A percentile compares a stretch with the other conserved stretches of the same genome.
These are phyloP conservation scores for Hypocrella siamensis DNA, from an alignment of 2,329 filamentous ascomycete species.

Conservation along the genomic window DNA sequence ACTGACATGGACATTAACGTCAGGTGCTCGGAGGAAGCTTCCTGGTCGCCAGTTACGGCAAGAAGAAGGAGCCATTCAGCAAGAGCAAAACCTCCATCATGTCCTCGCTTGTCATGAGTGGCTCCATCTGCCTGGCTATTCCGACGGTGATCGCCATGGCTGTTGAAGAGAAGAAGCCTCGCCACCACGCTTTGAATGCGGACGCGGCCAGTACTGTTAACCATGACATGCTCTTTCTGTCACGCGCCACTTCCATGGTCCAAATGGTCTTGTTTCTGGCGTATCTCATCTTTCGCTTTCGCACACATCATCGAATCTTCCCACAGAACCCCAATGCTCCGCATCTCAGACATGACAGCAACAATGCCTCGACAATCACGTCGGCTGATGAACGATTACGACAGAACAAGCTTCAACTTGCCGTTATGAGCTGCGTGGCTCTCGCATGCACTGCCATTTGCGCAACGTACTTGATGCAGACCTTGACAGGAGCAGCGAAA, in stretches of 20 bases:
- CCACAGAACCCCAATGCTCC: constrained; percentile 2
- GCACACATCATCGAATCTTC: constrained; percentile 6
- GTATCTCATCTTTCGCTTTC: constrained; percentile 6
- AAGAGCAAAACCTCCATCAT: constrained; percentile 6
- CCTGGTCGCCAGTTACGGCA: constrained; percentile 6
- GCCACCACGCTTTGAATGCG: background rate
- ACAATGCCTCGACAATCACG: background rate
- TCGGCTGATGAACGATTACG: background rate
- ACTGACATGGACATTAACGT: background rate
- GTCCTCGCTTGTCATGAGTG: constrained; percentile 7
- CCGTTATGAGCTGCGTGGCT: background rate
- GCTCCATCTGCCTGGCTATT: constrained; percentile 6
- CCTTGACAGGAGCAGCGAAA: constrained; percentile 1
- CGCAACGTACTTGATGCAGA: background rate
- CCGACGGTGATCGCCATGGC: constrained; percentile 6
- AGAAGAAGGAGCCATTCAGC: constrained; percentile 6
- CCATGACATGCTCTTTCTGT: constrained; percentile 5
- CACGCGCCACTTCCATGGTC: constrained; percentile 4
- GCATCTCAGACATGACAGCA: background rate
- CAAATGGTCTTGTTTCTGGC: constrained; percentile 6
- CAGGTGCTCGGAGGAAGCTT: constrained; percentile 7
- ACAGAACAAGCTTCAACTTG: background rate
- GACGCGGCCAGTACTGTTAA: constrained; percentile 1
- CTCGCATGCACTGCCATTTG: background rate
- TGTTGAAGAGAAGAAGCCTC: background rate